Evolutionary conservation across 164 flowering plant species (phyloP), one percentile per base, ranked within the genome.

Genomic region (Echeveria elegans): DNA sequence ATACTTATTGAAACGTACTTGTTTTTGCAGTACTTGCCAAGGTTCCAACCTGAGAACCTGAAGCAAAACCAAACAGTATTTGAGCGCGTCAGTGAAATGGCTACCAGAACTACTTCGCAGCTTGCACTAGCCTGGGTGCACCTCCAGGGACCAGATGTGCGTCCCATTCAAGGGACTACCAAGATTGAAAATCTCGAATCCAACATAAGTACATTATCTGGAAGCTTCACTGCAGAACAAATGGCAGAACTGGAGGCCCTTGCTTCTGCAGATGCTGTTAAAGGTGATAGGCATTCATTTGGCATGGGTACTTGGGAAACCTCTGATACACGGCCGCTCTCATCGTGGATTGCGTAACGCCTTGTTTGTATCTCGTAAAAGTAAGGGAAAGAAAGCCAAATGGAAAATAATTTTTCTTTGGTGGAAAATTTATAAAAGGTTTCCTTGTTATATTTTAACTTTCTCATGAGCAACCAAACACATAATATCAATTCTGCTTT

Each of bases 121-220:
- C 78, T 76, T 18, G 82, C 82, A 36, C 71, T 74, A 40, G 82
- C 82, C 0, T 79, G 79, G 82, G 76, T 76, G 12, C 79, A 76
- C 52, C 78, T 76, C 58, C 82, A 74, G 47, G 82, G 82, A 53
- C 38, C 40, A 15, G 79, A 76, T 71, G 82, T 76, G 36, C 72
- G 72, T 36, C 82, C 79, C 18, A 79, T 76, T 59, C 82, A 78
- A 0, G 80, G 84, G 36, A 81, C 82, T 37, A 81, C 80, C 41
- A 78, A 81, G 69, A 56, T 81, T 53, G 76, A 73, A 29, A 81
- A 81, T 40, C 31, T 81, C 61, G 73, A 81, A 48, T 79, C 78
- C 72, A 81, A 81, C 71, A 72, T 80, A 34, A 80, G 74, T 53
- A 77, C 81, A 43, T 52, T 80, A 48, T 66, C 79, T 6, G 72